Conservation (phyloP, 495 filamentous ascomycete species). For the Penicillium bovifimosum region DNA sequence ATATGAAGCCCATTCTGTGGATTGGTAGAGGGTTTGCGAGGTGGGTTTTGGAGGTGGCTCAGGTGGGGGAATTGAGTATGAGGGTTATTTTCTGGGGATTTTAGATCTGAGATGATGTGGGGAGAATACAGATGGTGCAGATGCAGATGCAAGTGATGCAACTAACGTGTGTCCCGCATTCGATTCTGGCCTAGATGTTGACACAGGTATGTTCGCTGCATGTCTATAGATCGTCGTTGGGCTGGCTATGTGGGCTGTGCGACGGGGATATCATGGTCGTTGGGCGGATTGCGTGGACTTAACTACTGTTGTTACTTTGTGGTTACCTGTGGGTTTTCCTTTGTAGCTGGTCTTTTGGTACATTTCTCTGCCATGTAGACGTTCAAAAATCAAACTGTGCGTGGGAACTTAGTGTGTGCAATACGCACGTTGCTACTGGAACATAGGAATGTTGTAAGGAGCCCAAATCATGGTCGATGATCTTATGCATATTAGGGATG, state of each 20-base stretch:
- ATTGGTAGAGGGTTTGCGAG: background rate
- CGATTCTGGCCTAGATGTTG: background rate
- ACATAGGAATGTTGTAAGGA: background rate
- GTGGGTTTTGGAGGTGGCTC: background rate
- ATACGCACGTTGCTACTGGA: too few relatives aligned
- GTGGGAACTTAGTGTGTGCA: too few relatives aligned
- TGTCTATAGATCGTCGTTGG: background rate
- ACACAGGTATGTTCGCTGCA: slow-evolving; percentile 1
- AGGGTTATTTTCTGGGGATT: too few relatives aligned
- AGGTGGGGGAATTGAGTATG: too few relatives aligned
- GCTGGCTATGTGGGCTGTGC: background rate
- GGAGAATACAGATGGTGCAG: too few relatives aligned
- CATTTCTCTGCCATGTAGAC: background rate
- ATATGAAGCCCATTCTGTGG: slow-evolving; percentile 21
- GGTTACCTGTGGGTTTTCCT: background rate
- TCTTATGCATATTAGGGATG: background rate
- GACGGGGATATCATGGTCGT: background rate
- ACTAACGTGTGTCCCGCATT: background rate
- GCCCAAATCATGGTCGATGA: background rate
- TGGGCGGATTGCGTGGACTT: background rate
- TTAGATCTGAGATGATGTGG: too few relatives aligned
- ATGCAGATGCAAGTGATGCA: too few relatives aligned
- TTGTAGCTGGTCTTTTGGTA: background rate
- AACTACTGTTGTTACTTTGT: background rate
- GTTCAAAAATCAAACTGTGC: too few relatives aligned